These are phyloP conservation scores for Arthrobotrys entomopaga DNA, from an alignment of 2,329 filamentous ascomycete genomes.

Conservation along the genomic window DNA sequence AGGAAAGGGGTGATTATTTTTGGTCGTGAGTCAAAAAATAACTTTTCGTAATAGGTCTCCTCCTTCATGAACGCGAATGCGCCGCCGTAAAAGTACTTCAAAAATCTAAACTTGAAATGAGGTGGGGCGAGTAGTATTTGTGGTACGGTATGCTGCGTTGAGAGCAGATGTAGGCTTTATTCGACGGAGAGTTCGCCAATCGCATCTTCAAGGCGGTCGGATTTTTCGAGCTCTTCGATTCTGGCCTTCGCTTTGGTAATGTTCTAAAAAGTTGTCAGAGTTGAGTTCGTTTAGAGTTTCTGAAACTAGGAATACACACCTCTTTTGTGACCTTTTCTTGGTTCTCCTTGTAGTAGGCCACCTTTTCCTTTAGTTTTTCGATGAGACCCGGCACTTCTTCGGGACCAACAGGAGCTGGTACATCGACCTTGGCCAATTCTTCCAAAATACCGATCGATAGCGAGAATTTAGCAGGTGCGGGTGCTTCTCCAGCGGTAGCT, in stretches of 20 bases:
- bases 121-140: no score
- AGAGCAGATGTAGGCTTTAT: conserved; percentile 2
- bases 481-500: conserved; percentile 64
- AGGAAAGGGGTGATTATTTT: no score
- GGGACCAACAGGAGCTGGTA: conserved; percentile 88
- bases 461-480: conserved; percentile 75
- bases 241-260: conserved; percentile 96
- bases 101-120: no score
- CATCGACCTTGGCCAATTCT: conserved; percentile 82
- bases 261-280: conserved; percentile 72
- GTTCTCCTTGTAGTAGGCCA: conserved; percentile 88
- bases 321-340: conserved; percentile 73
- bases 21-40: no score
- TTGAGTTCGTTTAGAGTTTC: conserved; percentile 4
- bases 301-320: conserved; percentile 68
- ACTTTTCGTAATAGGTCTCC: no score
- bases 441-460: conserved; percentile 91
- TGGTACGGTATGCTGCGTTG: no score
- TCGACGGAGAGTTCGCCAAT: conserved; percentile 31
- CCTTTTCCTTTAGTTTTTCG: conserved; percentile 92
- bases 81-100: no score
- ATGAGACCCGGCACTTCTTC: conserved; percentile 80
- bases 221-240: conserved; percentile 85
- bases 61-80: no score
- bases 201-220: conserved; percentile 62